A percentile compares a stretch with the other conserved stretches of the same genome.
Evolutionary conservation across 2,329 filamentous ascomycete genomes (phyloP).

Genomic region (Simplicillium aogashimaense): DNA sequence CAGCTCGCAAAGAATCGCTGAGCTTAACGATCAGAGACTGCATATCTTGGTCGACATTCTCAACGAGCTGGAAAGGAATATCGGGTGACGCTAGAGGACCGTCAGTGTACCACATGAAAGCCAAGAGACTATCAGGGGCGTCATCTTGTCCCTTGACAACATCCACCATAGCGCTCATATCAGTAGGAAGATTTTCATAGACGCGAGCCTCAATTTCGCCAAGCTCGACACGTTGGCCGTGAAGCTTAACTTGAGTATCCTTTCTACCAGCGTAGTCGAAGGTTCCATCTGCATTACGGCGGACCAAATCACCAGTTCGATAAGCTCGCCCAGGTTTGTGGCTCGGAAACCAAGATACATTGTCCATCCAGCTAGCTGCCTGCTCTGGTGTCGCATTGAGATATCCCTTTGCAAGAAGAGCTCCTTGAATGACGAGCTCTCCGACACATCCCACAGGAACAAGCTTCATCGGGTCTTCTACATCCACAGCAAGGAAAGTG

Average conservation of each 20-base stretch:
- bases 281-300: constrained; percentile 18
- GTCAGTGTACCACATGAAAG: too few relatives aligned
- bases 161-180: constrained; percentile 3
- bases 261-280: constrained; percentile 34
- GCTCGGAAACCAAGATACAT: too few relatives aligned
- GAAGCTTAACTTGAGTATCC: constrained; percentile 43
- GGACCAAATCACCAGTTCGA: constrained; percentile 7
- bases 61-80: too few relatives aligned
- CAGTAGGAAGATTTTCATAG: not conserved
- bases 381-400: not conserved
- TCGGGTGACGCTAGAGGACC: too few relatives aligned
- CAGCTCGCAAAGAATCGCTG: not conserved
- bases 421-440: constrained; percentile 1
- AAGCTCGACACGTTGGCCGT: constrained; percentile 40
- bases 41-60: too few relatives aligned
- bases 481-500: not conserved
- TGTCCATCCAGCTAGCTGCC: not conserved
- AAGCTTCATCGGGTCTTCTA: not conserved
- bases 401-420: constrained; percentile 1
- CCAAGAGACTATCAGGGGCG: too few relatives aligned
- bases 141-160: not conserved
- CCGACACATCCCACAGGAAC: constrained; percentile 1
- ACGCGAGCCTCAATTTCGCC: constrained; percentile 5
- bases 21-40: not conserved
- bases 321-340: constrained; percentile 10